Evolutionary conservation across 2,329 filamentous ascomycete species (phyloP).

Genomic region (Sporothrix curviconia): DNA sequence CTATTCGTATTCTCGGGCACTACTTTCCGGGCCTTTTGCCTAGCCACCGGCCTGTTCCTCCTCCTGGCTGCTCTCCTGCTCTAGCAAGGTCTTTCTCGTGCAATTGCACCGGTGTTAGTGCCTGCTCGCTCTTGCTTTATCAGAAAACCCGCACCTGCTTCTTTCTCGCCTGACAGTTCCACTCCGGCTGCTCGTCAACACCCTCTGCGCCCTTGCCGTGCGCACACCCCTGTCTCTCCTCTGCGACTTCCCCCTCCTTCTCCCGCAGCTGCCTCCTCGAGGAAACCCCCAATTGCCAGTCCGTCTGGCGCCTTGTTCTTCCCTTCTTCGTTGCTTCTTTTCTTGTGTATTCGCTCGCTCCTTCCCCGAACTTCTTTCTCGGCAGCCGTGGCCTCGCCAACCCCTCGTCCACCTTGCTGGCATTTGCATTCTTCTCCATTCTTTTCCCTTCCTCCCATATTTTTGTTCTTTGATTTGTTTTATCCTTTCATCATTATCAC

Average conservation of each 20-base stretch:
- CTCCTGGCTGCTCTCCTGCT: not conserved
- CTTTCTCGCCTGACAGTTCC: not conserved
- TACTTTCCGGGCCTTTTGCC: not conserved
- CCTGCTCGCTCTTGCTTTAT: too few relatives aligned
- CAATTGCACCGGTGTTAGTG: too few relatives aligned
- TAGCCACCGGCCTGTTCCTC: not conserved
- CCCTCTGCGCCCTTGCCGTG: constrained; percentile 5
- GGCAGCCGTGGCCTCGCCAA: not conserved
- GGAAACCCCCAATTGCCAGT: not conserved
- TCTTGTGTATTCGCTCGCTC: not conserved
- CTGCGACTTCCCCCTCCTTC: constrained; percentile 1
- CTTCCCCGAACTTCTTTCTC: not conserved
- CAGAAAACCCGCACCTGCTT: too few relatives aligned
- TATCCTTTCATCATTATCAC: not conserved
- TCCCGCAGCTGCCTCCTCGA: not conserved
- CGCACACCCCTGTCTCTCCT: not conserved
- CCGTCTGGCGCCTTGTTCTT: not conserved
- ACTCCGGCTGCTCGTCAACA: not conserved
- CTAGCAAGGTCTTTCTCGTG: not conserved
- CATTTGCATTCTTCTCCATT: not conserved
- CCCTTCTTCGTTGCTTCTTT: not conserved
- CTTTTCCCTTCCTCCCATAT: not conserved
- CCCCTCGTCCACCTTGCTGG: not conserved
- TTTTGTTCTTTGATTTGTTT: not conserved
- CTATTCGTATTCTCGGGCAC: not conserved